phyloP scores from a whole-genome alignment of 2,329 filamentous ascomycete genomes.

The Fusarium bulbicola region DNA sequence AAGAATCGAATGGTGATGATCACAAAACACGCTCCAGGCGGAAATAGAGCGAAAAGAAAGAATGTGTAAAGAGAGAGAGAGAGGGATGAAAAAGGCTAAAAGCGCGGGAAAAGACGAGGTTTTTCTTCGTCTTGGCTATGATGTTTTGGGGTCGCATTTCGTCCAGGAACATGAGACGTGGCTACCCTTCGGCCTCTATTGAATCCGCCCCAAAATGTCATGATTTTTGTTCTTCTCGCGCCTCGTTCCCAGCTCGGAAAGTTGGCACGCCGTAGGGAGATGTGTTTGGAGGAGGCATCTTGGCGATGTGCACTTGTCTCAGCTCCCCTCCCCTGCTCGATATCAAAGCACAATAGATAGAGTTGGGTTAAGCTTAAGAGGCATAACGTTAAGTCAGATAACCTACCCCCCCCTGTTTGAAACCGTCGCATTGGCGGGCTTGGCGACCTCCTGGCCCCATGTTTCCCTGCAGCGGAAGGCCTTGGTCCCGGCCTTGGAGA shows the following conservation, averaged over 20 bases:
- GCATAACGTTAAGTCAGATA: constrained; percentile 17
- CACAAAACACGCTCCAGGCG: constrained; percentile 16
- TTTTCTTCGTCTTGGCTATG: constrained; percentile 23
- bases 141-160: constrained; percentile 17
- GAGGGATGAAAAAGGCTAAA: constrained; percentile 3
- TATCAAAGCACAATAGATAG: not conserved
- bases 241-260: constrained; percentile 11
- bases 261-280: constrained; percentile 5
- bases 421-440: constrained; percentile 1
- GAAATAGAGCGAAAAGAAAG: not conserved
- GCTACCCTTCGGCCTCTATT: constrained; percentile 9
- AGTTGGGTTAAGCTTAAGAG: constrained; percentile 16
- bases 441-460: constrained; percentile 11
- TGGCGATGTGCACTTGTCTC: constrained; percentile 14
- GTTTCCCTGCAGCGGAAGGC: constrained; percentile 22
- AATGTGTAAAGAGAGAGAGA: constrained; percentile 1
- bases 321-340: not conserved
- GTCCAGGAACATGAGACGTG: constrained; percentile 12
- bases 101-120: constrained; percentile 8
- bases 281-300: constrained; percentile 16
- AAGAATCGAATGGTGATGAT: constrained; percentile 8
- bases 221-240: not conserved
- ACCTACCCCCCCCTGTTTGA: not conserved
- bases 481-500: constrained; percentile 14
- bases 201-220: constrained; percentile 12